These are phyloP conservation scores for Pelargonium citronellum DNA, from an alignment of 441 rosid genomes.

Conservation along the genomic window DNA sequence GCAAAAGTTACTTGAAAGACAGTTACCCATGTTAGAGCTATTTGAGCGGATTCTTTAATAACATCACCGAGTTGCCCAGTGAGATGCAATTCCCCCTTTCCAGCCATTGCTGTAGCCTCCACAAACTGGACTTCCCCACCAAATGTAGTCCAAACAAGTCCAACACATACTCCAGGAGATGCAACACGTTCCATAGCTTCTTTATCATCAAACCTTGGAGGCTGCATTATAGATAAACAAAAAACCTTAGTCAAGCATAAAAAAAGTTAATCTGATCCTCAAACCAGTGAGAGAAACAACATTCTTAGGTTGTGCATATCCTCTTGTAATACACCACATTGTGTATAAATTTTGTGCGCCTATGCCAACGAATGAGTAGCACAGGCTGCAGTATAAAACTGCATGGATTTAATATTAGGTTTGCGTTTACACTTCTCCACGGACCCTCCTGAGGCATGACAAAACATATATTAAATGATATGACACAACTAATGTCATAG, in stretches of 20 bases:
- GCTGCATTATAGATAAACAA: constrained; percentile 50
- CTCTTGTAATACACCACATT: no score
- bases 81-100: constrained; percentile 90
- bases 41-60: constrained; percentile 94
- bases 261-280: no score
- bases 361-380: no score
- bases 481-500: no score
- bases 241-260: neutral
- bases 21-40: constrained; percentile 96
- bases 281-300: no score
- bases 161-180: constrained; percentile 85
- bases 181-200: constrained; percentile 95
- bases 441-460: no score
- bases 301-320: no score
- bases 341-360: no score
- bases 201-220: constrained; percentile 81
- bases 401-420: no score
- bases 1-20: constrained; percentile 5
- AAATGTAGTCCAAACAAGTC: constrained; percentile 93
- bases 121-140: constrained; percentile 99
- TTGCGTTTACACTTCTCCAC: no score
- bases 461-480: no score
- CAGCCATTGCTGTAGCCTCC: constrained; percentile 84
- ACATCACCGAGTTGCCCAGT: constrained; percentile 99
- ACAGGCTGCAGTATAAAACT: no score